phyloP scores from a whole-genome alignment of 768 basidiomycete species.

The Auricularia auricula-judae region DNA sequence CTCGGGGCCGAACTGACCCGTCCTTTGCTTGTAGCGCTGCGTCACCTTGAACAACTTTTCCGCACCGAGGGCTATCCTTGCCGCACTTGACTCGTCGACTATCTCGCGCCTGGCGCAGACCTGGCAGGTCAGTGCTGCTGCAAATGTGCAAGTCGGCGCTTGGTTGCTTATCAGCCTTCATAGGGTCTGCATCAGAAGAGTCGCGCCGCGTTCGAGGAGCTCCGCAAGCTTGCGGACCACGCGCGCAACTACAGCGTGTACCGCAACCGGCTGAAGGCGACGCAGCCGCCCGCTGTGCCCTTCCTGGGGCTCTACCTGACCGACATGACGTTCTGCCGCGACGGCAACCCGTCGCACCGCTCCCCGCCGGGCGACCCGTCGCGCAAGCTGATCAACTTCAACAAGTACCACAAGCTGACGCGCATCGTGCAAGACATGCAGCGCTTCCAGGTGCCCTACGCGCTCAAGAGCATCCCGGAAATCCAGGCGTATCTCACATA shows the following conservation, averaged over 20 bases:
- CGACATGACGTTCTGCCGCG: constrained; percentile 90
- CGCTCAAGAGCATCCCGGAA: constrained; percentile 80
- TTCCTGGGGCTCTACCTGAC: constrained; percentile 90
- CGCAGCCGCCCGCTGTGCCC: constrained; percentile 85
- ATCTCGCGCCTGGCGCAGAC: constrained; percentile 88
- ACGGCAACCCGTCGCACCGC: constrained; percentile 83
- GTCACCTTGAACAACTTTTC: constrained; percentile 79
- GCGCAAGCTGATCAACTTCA: constrained; percentile 86
- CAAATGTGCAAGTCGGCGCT: not conserved
- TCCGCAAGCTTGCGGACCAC: constrained; percentile 85
- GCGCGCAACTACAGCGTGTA: constrained; percentile 87
- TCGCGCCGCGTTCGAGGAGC: constrained; percentile 59
- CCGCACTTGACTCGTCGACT: constrained; percentile 90
- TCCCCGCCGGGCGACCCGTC: constrained; percentile 63
- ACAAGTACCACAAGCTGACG: constrained; percentile 88
- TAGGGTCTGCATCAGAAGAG: constrained; percentile 83
- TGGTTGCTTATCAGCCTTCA: not conserved
- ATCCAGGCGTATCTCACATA: constrained; percentile 69
- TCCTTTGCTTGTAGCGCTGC: constrained; percentile 54
- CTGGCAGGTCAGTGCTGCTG: constrained; percentile 59
- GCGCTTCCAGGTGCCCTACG: constrained; percentile 81
- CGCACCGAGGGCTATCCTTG: constrained; percentile 83
- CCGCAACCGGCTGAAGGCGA: constrained; percentile 74
- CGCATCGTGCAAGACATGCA: constrained; percentile 87
- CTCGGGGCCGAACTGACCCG: constrained; percentile 4